Evolutionary conservation across 805 yeast species (phyloP), one percentile per base, ranked within the genome.

Genomic region (Yamadazyma tumulicola): DNA sequence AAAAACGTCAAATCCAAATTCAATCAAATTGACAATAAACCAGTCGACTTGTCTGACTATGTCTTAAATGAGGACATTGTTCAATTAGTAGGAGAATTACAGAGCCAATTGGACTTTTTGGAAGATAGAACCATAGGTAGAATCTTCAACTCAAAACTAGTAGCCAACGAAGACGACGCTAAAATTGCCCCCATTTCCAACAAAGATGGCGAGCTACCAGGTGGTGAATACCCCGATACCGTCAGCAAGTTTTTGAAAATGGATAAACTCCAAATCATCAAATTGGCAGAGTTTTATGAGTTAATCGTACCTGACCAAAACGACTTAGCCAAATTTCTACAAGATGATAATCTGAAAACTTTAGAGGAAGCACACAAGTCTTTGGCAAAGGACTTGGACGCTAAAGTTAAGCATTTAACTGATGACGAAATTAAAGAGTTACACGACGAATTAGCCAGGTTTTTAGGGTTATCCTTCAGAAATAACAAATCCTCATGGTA

Each of bases 51-150:
- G 1, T 54, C 72, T 3, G 86, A 81, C 43, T 80, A 71, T 44
- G 85, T 80, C 23, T 78, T 91, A 3, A 82, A 85, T 46, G 94
- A 85, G 38, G 97, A 91, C 52, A 62, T 89, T 9, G 84, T 84
- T 3, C 91, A 86, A 52, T 67, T 89, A 29, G 97, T 88, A 10
- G 86, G 85, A 8, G 97, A 89, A 57, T 63, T 89, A 37, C 97
- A 89, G 59, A 85, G 85, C 6, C 97, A 89, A 59, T 69, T 89
- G 50, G 89, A 85, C 34, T 65, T 73, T 16, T 55, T 84, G 21
- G 97, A 89, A 52, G 85, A 85, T 46, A 73, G 95, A 46, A 74
- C 83, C 12, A 72, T 85, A 28, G 71, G 84, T 44, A 71, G 97
- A 56, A 64, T 79, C 3, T 73, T 75, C 43, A 88, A 88, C 53